Percentiles rank a stretch among this genome's conserved stretches.
phyloP scores from a whole-genome alignment of 2,329 filamentous ascomycete species.

The Colletotrichum spinosum region DNA sequence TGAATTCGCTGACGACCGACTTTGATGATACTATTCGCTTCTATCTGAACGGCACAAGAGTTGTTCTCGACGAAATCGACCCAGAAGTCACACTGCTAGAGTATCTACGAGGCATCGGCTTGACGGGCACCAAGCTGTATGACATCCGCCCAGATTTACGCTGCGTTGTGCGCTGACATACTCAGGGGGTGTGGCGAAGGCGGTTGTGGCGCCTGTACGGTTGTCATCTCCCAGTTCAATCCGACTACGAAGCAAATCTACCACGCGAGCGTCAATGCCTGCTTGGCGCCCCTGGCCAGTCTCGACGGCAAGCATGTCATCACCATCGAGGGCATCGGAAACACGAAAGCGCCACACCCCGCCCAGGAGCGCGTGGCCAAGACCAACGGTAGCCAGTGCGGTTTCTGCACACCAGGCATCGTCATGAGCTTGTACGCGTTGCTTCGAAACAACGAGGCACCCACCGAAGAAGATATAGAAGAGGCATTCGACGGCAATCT shows the following conservation, averaged over 20 bases:
- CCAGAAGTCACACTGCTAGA: slow-evolving; percentile 93
- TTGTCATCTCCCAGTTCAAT: slow-evolving; percentile 93
- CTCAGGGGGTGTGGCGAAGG: slow-evolving; percentile 88
- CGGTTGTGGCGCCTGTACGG: slow-evolving; percentile 95
- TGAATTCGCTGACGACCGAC: slow-evolving; percentile 72
- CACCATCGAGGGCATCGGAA: slow-evolving; percentile 95
- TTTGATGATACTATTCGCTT: slow-evolving; percentile 93
- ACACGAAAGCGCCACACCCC: slow-evolving; percentile 86
- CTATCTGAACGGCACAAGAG: slow-evolving; percentile 93
- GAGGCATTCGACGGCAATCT: slow-evolving; percentile 98
- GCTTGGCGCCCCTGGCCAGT: slow-evolving; percentile 90
- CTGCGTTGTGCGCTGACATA: slow-evolving; percentile 3
- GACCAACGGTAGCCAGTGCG: slow-evolving; percentile 90
- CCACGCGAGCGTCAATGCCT: slow-evolving; percentile 96
- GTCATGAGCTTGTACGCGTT: slow-evolving; percentile 98
- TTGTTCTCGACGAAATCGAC: slow-evolving; percentile 87
- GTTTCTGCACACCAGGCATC: slow-evolving; percentile 97
- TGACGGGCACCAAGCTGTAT: slow-evolving; percentile 92
- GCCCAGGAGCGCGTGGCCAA: slow-evolving; percentile 91
- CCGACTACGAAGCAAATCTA: slow-evolving; percentile 93
- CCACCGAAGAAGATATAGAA: slow-evolving; percentile 86
- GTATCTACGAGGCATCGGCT: slow-evolving; percentile 90
- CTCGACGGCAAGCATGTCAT: slow-evolving; percentile 98
- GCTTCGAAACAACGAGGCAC: slow-evolving; percentile 83
- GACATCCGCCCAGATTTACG: slow-evolving; percentile 38